Evolutionary conservation across 129 eudicot genomes (phyloP).

Genomic region (Centrapalus pauciflorus): DNA sequence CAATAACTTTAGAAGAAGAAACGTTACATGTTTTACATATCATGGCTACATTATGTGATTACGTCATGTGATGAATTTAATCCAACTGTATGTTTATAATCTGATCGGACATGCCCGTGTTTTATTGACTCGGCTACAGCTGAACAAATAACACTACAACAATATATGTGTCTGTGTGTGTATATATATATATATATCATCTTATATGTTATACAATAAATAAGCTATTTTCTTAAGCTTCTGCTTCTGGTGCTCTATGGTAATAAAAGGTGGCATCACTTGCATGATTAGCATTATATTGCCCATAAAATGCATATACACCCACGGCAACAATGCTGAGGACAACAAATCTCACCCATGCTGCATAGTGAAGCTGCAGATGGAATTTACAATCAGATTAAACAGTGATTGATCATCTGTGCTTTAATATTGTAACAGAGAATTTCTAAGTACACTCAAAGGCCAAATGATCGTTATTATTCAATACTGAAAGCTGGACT

Average conservation of each 20-base stretch:
- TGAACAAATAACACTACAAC: constrained; percentile 6
- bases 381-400: constrained; percentile 8
- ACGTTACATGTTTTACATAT: background rate
- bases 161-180: background rate
- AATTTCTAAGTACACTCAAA: too few relatives aligned
- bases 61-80: background rate
- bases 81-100: background rate
- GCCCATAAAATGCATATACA: constrained; percentile 87
- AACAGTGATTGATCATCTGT: background rate
- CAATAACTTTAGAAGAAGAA: too few relatives aligned
- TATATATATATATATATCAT: too few relatives aligned
- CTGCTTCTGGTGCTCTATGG: constrained; percentile 52
- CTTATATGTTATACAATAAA: background rate
- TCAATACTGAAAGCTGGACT: too few relatives aligned
- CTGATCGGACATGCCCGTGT: background rate
- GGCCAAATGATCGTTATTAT: too few relatives aligned
- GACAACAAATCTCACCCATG: constrained; percentile 82
- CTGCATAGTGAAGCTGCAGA: constrained; percentile 94
- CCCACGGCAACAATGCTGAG: constrained; percentile 56
- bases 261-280: constrained; percentile 49
- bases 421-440: too few relatives aligned
- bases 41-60: background rate
- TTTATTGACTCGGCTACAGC: background rate
- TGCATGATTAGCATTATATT: constrained; percentile 70
- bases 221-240: constrained; percentile 33